Evolutionary conservation across 2,329 filamentous ascomycete genomes (phyloP), one percentile per base, ranked within the genome.

Genomic region (Pseudocercospora fuligena): DNA sequence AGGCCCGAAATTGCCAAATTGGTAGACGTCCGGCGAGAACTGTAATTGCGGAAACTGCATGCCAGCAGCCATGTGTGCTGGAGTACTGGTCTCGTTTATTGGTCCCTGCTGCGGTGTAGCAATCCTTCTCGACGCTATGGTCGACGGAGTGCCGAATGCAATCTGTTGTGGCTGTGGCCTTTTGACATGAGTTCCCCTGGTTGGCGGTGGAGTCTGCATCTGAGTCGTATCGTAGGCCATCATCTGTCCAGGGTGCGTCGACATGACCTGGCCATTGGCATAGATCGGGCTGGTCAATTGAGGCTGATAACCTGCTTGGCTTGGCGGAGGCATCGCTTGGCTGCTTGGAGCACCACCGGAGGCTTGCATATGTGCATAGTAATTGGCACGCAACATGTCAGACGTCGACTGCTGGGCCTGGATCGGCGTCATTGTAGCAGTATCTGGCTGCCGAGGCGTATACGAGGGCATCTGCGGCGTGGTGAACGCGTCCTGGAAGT

Each of bases 151-250:
- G 36, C 78, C 78, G 68, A 82, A 79, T 19, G 81, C 80, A 14
- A 81, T 79, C 43, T 76, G 72, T 46, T 80, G 77, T 57, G 77
- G 70, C 59, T 76, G 71, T 33, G 79, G 81, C 69, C 85, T 82
- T 73, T 83, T 82, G 5, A 83, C 85, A 19, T 85, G 81, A 61
- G 80, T 79, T 68, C 82, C 86, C 76, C 87, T 82, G 27, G 86
- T 88, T 2, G 87, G 87, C 58, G 87, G 87, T 36, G 87, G 87
- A 12, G 87, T 89, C 76, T 89, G 87, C 81, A 88, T 88, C 14
- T 84, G 82, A 23, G 78, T 79, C 14, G 73, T 82, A 49, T 72
- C 72, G 56, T 73, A 74, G 1, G 69, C 64, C 57, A 71, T 66
- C 46, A 68, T 61, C 53, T 68, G 69, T 27, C 61, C 64, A 29